A percentile compares a stretch with the other conserved stretches of the same genome.
Evolutionary conservation across 2,329 filamentous ascomycete species (phyloP).

Genomic region (Xylariaceae sp.): DNA sequence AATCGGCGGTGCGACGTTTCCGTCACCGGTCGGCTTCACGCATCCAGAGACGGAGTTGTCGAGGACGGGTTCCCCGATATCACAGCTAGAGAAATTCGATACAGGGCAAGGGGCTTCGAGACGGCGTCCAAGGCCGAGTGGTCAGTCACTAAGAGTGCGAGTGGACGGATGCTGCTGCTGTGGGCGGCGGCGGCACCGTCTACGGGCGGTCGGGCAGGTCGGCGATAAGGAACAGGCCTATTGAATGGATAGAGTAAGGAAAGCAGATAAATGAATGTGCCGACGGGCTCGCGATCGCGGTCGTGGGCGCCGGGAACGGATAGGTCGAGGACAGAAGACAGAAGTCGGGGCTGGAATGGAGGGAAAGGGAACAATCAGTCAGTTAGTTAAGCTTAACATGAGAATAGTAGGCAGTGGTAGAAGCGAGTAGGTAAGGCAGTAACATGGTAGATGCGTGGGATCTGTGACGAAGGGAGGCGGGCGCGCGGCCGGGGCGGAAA

Average conservation of each 20-base stretch:
- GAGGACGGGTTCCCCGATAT: conserved; percentile 18
- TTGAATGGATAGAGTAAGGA: background rate
- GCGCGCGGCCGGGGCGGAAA: background rate
- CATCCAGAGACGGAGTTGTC: conserved; percentile 21
- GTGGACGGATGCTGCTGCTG: no score
- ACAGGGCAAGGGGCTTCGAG: no score
- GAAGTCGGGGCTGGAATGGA: background rate
- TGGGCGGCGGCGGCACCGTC: background rate
- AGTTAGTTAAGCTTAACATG: no score
- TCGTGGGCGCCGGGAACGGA: no score
- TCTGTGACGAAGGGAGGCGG: background rate
- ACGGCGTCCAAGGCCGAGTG: no score
- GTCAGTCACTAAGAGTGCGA: no score
- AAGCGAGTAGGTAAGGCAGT: background rate
- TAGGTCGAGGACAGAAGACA: background rate
- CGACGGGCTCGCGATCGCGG: no score
- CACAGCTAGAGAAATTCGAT: conserved; percentile 1
- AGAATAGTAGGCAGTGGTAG: background rate
- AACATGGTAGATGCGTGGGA: background rate
- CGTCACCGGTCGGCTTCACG: conserved; percentile 21
- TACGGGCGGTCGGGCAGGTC: no score
- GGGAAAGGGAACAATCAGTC: background rate
- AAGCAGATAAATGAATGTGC: background rate
- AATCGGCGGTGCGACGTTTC: conserved; percentile 16
- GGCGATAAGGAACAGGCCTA: background rate